Evolutionary conservation across 2,329 filamentous ascomycete genomes (phyloP).

Genomic region (Botrytis paeoniae): DNA sequence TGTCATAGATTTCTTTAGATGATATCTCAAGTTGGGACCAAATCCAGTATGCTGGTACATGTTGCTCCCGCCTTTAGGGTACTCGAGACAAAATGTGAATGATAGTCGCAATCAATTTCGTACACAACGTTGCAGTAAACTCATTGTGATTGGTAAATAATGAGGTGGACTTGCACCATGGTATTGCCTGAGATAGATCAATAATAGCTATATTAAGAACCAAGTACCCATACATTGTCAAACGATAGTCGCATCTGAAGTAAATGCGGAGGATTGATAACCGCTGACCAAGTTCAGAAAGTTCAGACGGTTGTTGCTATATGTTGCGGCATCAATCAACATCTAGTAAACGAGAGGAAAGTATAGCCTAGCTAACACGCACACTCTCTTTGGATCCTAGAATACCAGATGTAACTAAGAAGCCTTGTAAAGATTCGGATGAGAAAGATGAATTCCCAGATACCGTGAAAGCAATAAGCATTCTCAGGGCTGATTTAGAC

Average conservation of each 20-base stretch:
- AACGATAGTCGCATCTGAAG: background rate
- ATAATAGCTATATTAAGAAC: background rate
- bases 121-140: background rate
- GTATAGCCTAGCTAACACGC: background rate
- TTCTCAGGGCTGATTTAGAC: background rate
- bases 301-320: background rate
- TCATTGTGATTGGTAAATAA: background rate
- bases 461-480: background rate
- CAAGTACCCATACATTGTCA: background rate
- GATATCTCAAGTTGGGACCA: background rate
- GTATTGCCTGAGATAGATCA: background rate
- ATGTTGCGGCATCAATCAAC: background rate
- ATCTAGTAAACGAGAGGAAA: background rate
- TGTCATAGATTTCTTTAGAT: background rate
- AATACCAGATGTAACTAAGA: background rate
- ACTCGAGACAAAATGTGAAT: slow-evolving; percentile 6
- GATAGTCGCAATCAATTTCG: background rate
- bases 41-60: background rate
- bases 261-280: background rate
- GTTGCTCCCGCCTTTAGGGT: background rate
- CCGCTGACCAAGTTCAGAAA: background rate
- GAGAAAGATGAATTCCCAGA: background rate
- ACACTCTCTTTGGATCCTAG: too few species aligned
- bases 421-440: background rate
- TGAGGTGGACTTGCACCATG: background rate